Evolutionary conservation across 306 rosid species (phyloP).

Genomic region (Prunus mongolica): DNA sequence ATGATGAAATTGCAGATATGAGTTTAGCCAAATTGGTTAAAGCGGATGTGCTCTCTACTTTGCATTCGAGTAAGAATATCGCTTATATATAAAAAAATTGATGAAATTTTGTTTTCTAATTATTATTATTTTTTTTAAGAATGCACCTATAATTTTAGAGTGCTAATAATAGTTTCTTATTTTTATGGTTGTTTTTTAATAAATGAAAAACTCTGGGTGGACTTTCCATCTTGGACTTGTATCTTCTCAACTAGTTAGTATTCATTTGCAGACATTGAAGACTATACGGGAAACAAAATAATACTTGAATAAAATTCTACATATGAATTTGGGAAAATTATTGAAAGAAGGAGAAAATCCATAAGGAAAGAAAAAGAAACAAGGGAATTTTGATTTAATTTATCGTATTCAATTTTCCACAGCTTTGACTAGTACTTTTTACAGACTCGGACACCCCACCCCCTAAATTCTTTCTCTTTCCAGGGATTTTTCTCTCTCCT

Average conservation of each 20-base stretch:
- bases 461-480: constrained; percentile 41
- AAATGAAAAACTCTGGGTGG: too few relatives aligned
- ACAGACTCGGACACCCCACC: constrained; percentile 23
- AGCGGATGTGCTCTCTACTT: rapidly evolving
- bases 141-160: too few relatives aligned
- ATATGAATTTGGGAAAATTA: neutral
- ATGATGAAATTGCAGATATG: too few relatives aligned
- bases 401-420: constrained; percentile 19
- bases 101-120: too few relatives aligned
- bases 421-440: constrained; percentile 63
- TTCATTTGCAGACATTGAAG: neutral
- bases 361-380: neutral
- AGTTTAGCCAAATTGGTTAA: rapidly evolving
- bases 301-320: neutral
- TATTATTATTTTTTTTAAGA: too few relatives aligned
- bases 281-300: neutral
- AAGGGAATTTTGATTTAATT: neutral
- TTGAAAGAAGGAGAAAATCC: neutral
- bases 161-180: too few relatives aligned
- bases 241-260: neutral
- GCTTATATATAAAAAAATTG: too few relatives aligned
- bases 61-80: too few relatives aligned
- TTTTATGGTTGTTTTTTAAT: too few relatives aligned
- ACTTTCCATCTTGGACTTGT: neutral
- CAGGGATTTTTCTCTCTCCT: constrained; percentile 50